Evolutionary conservation across 2,329 filamentous ascomycete species (phyloP).

Genomic region (Ophiostoma perfectum): DNA sequence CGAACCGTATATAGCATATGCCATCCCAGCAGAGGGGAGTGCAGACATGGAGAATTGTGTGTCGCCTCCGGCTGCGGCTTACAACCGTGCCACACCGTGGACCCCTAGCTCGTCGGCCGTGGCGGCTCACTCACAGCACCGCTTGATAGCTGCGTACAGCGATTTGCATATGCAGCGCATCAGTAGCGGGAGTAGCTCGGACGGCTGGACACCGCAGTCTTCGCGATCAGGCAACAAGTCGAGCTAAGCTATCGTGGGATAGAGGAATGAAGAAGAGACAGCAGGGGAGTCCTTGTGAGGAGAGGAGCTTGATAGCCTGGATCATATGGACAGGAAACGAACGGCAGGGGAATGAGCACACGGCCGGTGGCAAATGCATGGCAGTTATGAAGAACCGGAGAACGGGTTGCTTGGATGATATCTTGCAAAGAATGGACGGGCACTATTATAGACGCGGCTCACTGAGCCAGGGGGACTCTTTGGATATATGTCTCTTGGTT

Average conservation of each 20-base stretch:
- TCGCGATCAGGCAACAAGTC: background rate
- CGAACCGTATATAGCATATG: background rate
- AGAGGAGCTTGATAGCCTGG: too few relatives aligned
- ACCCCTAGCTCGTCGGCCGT: background rate
- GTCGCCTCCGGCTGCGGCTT: background rate
- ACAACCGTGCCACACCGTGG: background rate
- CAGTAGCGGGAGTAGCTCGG: slow-evolving; percentile 1
- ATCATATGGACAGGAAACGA: too few relatives aligned
- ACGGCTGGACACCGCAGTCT: slow-evolving; percentile 2
- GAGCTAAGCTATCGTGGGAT: background rate
- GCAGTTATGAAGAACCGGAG: background rate
- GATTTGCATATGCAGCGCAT: background rate
- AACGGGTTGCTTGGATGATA: background rate
- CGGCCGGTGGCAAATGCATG: background rate
- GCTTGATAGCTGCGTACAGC: background rate
- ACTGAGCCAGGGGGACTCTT: background rate
- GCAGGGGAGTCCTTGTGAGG: background rate
- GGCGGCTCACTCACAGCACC: background rate
- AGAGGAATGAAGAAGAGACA: background rate
- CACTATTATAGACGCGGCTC: background rate
- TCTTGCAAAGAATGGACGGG: background rate
- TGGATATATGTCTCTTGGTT: background rate
- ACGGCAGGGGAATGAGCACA: background rate
- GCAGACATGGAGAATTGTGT: background rate
- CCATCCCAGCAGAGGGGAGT: background rate